Conservation (phyloP, 768 basidiomycete species). For the Leccinum truebloodii region DNA sequence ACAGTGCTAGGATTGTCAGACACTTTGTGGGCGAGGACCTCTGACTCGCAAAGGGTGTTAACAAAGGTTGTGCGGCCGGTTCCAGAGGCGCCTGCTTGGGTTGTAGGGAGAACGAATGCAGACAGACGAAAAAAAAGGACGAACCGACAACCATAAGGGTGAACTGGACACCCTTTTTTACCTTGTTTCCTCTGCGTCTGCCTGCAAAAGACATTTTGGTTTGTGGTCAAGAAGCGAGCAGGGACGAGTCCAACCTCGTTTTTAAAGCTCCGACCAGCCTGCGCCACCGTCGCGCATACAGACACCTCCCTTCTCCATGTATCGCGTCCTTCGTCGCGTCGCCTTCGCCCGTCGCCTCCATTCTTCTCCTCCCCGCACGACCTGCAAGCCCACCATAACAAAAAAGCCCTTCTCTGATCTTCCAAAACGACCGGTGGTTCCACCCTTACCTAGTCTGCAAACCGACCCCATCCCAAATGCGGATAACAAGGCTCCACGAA, state of each 20-base stretch:
- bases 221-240: constrained; percentile 32
- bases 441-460: background rate
- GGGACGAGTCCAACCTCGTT: constrained; percentile 33
- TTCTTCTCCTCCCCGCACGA: constrained; percentile 1
- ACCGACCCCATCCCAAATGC: background rate
- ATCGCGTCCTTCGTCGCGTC: constrained; percentile 16
- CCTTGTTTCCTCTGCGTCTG: constrained; percentile 88
- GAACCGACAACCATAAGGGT: constrained; percentile 97
- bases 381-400: constrained; percentile 29
- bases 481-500: background rate
- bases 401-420: constrained; percentile 60
- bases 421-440: constrained; percentile 41
- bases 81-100: constrained; percentile 85
- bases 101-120: constrained; percentile 1
- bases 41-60: constrained; percentile 97
- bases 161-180: constrained; percentile 98
- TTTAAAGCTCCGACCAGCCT: constrained; percentile 35
- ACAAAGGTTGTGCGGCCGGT: constrained; percentile 98
- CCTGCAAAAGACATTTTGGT: constrained; percentile 80
- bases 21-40: constrained; percentile 86
- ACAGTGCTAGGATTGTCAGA: constrained; percentile 84
- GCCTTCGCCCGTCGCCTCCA: constrained; percentile 10
- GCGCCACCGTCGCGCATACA: constrained; percentile 37
- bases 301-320: constrained; percentile 9
- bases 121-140: constrained; percentile 32